A percentile compares a stretch with the other conserved stretches of the same genome.
Conservation (phyloP, 2,329 filamentous ascomycete genomes). For the Blastomyces parvus region DNA sequence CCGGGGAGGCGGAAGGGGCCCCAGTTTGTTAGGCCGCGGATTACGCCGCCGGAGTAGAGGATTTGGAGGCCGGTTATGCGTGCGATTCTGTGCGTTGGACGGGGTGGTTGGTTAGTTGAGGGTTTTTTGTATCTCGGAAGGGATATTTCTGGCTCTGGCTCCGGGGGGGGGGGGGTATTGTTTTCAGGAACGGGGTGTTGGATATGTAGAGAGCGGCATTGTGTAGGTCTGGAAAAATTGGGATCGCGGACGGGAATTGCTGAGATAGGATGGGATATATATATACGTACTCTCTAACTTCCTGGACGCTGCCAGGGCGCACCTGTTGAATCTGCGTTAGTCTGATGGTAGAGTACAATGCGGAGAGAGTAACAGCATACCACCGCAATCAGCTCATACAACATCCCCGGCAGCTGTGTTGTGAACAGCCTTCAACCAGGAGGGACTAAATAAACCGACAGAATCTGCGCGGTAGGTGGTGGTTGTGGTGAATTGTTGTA, state of each 20-base stretch:
- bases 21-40: slow-evolving; percentile 93
- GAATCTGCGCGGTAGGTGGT: background rate
- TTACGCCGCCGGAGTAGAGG: slow-evolving; percentile 73
- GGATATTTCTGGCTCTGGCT: background rate
- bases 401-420: slow-evolving; percentile 48
- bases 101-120: slow-evolving; percentile 8
- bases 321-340: slow-evolving; percentile 48
- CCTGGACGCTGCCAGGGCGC: slow-evolving; percentile 76
- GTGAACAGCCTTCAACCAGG: background rate
- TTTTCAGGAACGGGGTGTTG: too few relatives aligned
- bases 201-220: background rate
- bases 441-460: background rate
- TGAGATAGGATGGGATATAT: background rate
- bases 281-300: slow-evolving; percentile 80
- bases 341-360: background rate
- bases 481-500: background rate
- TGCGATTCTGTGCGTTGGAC: slow-evolving; percentile 58
- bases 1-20: slow-evolving; percentile 80
- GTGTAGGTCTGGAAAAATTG: background rate
- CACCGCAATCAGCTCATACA: slow-evolving; percentile 96
- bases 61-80: slow-evolving; percentile 73
- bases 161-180: background rate
- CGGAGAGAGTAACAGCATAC: slow-evolving; percentile 45
- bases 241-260: background rate
- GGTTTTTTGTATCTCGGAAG: background rate